These are phyloP conservation scores for Ogataea polymorpha DNA, from an alignment of 805 yeast species.

Conservation along the genomic window DNA sequence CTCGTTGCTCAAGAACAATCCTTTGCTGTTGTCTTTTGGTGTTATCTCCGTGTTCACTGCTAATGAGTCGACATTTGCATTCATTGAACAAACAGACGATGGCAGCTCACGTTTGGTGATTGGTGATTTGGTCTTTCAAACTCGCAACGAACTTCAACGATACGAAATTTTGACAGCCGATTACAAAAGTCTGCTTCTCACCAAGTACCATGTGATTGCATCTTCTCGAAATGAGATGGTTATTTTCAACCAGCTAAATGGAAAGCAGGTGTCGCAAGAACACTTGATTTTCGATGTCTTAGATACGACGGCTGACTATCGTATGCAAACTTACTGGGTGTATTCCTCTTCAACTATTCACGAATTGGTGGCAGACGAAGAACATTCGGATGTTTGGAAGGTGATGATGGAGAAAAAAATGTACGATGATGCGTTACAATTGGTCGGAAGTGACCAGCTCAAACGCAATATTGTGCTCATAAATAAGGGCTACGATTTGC, in stretches of 20 bases:
- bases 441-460: conserved; percentile 33
- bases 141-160: conserved; percentile 20
- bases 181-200: conserved; percentile 38
- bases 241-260: conserved; percentile 50
- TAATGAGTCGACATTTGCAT: conserved; percentile 17
- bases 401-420: conserved; percentile 46
- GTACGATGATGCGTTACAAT: conserved; percentile 63
- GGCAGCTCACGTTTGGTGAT: conserved; percentile 19
- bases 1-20: conserved; percentile 22
- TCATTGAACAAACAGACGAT: conserved; percentile 22
- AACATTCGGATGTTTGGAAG: conserved; percentile 73
- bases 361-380: conserved; percentile 70
- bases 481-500: conserved; percentile 51
- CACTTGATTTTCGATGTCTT: conserved; percentile 30
- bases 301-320: conserved; percentile 45
- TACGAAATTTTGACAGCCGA: not conserved
- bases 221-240: conserved; percentile 41
- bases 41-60: conserved; percentile 11
- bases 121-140: conserved; percentile 19
- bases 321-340: conserved; percentile 69
- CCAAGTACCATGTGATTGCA: conserved; percentile 53
- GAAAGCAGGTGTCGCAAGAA: conserved; percentile 42
- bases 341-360: conserved; percentile 57
- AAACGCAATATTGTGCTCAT: conserved; percentile 48
- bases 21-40: conserved; percentile 20